Conservation (phyloP, 2,329 filamentous ascomycete genomes). For the Aspergillus felis region DNA sequence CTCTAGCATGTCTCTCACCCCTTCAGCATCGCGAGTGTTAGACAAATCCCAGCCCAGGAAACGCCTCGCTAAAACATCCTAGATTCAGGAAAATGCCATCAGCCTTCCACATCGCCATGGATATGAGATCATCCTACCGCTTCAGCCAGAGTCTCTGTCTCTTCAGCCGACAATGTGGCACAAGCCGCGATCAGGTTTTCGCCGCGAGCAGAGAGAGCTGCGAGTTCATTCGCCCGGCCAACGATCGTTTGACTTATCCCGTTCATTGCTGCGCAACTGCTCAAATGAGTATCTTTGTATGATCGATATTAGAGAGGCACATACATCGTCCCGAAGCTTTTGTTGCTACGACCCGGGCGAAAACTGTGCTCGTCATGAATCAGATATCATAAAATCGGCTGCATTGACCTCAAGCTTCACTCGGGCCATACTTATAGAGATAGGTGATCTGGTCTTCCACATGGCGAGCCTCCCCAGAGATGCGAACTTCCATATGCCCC, state of each 20-base stretch:
- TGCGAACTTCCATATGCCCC: constrained; percentile 56
- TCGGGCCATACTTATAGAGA: constrained; percentile 59
- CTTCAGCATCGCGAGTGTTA: not conserved
- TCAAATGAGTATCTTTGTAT: not conserved
- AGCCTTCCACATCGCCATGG: not conserved
- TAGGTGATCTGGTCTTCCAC: constrained; percentile 55
- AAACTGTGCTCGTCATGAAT: constrained; percentile 35
- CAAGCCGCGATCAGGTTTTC: constrained; percentile 74
- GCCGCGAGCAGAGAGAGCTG: constrained; percentile 63
- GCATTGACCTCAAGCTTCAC: not conserved
- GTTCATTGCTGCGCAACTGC: constrained; percentile 76
- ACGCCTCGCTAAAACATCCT: constrained; percentile 16
- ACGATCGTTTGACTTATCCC: constrained; percentile 72
- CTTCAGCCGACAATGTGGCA: constrained; percentile 60
- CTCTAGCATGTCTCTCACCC: constrained; percentile 6
- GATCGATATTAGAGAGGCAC: constrained; percentile 4
- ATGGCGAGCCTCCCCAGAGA: constrained; percentile 42
- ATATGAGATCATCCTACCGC: constrained; percentile 49
- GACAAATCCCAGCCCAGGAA: constrained; percentile 15
- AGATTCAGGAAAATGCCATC: not conserved
- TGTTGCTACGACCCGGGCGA: constrained; percentile 62
- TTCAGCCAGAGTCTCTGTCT: constrained; percentile 62
- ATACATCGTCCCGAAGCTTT: constrained; percentile 75
- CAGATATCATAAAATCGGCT: not conserved
- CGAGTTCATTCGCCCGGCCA: constrained; percentile 69